A percentile compares a stretch with the other conserved stretches of the same genome.
Conservation (phyloP, 345 rosid species). For the Ricinus communis region DNA sequence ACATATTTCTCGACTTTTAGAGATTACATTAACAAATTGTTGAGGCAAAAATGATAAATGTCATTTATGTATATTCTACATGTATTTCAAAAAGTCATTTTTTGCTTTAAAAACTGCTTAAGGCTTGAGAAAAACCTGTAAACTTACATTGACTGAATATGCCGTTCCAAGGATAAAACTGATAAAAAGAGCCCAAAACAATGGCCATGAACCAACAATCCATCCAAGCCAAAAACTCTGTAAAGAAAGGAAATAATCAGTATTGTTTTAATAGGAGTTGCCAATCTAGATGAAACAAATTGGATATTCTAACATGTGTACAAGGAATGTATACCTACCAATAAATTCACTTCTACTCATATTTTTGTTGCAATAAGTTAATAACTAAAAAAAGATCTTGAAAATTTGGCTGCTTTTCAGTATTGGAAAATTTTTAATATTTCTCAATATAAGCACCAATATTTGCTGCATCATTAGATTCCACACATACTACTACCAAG, state of each 20-base stretch:
- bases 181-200: conserved; percentile 89
- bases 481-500: neutral
- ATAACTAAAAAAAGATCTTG: neutral
- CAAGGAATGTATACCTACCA: too few relatives aligned
- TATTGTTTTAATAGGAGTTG: neutral
- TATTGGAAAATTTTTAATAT: neutral
- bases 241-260: conserved; percentile 7
- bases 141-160: conserved; percentile 85
- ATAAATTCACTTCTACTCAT: neutral
- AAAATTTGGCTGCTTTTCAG: neutral
- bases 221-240: conserved; percentile 96
- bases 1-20: neutral
- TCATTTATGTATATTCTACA: neutral
- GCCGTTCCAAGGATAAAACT: conserved; percentile 95
- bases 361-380: neutral
- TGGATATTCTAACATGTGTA: neutral
- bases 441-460: neutral
- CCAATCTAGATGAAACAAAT: neutral
- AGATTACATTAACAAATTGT: neutral
- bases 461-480: neutral
- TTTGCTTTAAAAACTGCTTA: conserved; percentile 1
- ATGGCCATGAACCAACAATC: conserved; percentile 91
- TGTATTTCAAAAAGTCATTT: neutral
- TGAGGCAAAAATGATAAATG: neutral
- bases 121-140: neutral